Evolutionary conservation across 2,329 filamentous ascomycete genomes (phyloP), one percentile per base, ranked within the genome.

Genomic region (Aspergillus quadrilineatus): DNA sequence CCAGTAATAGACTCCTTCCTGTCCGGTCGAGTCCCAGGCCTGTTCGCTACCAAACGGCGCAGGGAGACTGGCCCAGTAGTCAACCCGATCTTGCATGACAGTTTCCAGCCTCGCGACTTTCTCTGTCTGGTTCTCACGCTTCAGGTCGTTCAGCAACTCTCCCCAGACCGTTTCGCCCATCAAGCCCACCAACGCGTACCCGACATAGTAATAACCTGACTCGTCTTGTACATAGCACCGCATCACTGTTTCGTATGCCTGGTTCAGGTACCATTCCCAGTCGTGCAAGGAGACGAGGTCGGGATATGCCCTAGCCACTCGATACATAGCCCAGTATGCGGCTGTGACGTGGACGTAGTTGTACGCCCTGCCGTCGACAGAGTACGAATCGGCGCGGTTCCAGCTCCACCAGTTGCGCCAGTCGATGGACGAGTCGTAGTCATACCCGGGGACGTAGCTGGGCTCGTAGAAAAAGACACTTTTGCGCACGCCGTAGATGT

Each of bases 1-100:
- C 82, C 83, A 85, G 57, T 82, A 82, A 57, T 84, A 86, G 0
- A 86, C 80, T 0, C 83, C 83, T 64, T 86, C 83, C 59, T 86
- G 83, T 0, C 82, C 83, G 0, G 83, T 86, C 0, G 80, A 84
- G 56, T 86, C 84, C 84, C 84, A 86, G 0, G 82, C 79, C 81
- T 84, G 83, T 65, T 86, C 84, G 50, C 81, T 84, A 0, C 82
- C 83, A 58, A 79, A 86, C 0, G 84, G 84, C 4, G 82, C 79
- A 6, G 75, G 73, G 50, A 80, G 69, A 0, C 69, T 70, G n/a
- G 80, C 67, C 83, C 84, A 86, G 1, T 70, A 63, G 3, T 73
- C 59, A 1, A 82, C 80, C 1, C 83, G 76, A 3, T 67, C 67
- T 12, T 72, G 74, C 82, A 86, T 85, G 0, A 71, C 68, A 0